A percentile compares a stretch with the other conserved stretches of the same genome.
Evolutionary conservation across 2,329 filamentous ascomycete genomes (phyloP).

Genomic region (Phaeosphaeriaceae sp.): DNA sequence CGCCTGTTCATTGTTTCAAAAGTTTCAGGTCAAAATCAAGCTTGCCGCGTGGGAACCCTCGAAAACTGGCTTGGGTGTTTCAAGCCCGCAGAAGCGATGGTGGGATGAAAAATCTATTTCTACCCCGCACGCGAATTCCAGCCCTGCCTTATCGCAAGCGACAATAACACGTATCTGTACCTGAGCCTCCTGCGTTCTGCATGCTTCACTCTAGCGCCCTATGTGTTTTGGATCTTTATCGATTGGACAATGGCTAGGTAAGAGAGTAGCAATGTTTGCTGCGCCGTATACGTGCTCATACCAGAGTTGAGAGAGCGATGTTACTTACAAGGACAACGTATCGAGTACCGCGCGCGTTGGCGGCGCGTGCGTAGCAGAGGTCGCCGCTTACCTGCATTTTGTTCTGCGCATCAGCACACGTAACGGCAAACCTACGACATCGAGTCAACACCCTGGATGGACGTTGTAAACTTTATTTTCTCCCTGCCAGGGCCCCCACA

Average conservation of each 20-base stretch:
- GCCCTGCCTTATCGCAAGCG: slow-evolving; percentile 13
- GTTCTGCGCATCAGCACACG: slow-evolving; percentile 8
- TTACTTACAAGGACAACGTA: slow-evolving; percentile 14
- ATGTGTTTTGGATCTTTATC: slow-evolving; percentile 2
- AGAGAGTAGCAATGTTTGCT: slow-evolving; percentile 19
- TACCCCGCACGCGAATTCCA: slow-evolving; percentile 28
- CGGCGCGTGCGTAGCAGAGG: slow-evolving; percentile 26
- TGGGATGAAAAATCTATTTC: slow-evolving; percentile 16
- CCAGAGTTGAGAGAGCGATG: neutral
- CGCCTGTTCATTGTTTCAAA: neutral
- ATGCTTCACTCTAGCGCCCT: neutral
- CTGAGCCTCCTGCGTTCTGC: slow-evolving; percentile 18
- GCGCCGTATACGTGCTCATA: slow-evolving; percentile 9
- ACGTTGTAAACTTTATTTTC: slow-evolving; percentile 30
- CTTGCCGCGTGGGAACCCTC: slow-evolving; percentile 6
- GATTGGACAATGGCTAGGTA: slow-evolving; percentile 17
- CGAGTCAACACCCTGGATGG: slow-evolving; percentile 26
- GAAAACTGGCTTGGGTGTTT: slow-evolving; percentile 5
- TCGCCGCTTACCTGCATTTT: slow-evolving; percentile 13
- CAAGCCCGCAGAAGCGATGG: slow-evolving; percentile 19
- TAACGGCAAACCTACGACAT: slow-evolving; percentile 3
- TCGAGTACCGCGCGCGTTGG: slow-evolving; percentile 30
- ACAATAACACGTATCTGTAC: slow-evolving; percentile 1
- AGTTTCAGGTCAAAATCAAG: slow-evolving; percentile 20
- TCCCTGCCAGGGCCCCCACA: slow-evolving; percentile 15